A percentile compares a stretch with the other conserved stretches of the same genome.
Evolutionary conservation across 1,284 basidiomycete genomes (phyloP).

Genomic region (Pascua guehoae): DNA sequence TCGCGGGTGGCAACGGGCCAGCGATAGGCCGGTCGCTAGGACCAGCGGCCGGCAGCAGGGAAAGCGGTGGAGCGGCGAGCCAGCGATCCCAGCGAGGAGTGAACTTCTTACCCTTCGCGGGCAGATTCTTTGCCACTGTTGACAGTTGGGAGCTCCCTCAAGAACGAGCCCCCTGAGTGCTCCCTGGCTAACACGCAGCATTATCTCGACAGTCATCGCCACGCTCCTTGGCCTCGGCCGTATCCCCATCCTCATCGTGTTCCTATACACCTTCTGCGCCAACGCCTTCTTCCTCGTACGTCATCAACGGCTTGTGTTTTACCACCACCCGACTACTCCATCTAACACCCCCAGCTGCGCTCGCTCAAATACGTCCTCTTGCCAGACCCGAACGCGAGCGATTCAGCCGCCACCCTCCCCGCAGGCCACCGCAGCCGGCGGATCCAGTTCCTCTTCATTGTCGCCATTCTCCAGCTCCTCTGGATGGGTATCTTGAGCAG

Average conservation of each 20-base stretch:
- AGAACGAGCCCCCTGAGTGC: not conserved
- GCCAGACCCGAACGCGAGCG: constrained; percentile 58
- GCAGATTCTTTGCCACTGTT: too few relatives aligned
- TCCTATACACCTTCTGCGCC: constrained; percentile 78
- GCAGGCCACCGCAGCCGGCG: constrained; percentile 74
- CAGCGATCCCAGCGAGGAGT: too few relatives aligned
- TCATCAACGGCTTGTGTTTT: constrained; percentile 17
- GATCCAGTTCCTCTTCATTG: constrained; percentile 76
- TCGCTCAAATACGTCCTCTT: constrained; percentile 87
- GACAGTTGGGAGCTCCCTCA: too few relatives aligned
- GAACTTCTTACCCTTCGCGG: too few relatives aligned
- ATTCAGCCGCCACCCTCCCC: constrained; percentile 61
- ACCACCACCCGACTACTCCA: not conserved
- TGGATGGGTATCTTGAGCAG: constrained; percentile 75
- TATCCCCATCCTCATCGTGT: constrained; percentile 66
- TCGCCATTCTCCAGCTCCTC: constrained; percentile 68
- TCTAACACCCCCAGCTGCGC: constrained; percentile 59
- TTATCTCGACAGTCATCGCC: constrained; percentile 46
- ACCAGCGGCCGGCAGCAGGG: too few relatives aligned
- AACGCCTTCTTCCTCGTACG: constrained; percentile 91
- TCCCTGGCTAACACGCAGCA: constrained; percentile 21
- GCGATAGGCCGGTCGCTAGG: too few relatives aligned
- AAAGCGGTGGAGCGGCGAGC: too few relatives aligned
- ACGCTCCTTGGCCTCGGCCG: constrained; percentile 54
- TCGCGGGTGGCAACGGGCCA: too few relatives aligned